These are phyloP conservation scores for Aphanomyces cochlioides DNA, from an alignment of 352 stramenopile genomes.

Conservation along the genomic window DNA sequence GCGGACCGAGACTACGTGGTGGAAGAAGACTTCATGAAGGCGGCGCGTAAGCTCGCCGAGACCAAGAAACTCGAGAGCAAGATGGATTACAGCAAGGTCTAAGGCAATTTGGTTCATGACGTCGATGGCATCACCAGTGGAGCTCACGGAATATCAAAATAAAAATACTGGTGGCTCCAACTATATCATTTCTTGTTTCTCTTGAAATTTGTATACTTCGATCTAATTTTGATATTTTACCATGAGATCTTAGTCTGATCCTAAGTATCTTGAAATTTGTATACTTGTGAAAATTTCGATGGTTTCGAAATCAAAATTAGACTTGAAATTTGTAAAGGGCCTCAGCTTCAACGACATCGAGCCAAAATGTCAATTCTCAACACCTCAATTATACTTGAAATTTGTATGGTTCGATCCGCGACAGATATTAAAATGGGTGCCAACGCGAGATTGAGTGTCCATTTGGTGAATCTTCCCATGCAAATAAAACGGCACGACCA, in stretches of 20 bases:
- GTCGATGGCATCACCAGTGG: background rate
- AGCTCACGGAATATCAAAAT: background rate
- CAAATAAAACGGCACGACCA: slow-evolving; percentile 19
- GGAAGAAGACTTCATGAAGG: slow-evolving; percentile 99
- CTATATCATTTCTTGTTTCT: background rate
- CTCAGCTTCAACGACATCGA: background rate
- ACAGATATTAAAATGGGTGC: no score
- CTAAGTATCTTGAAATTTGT: background rate
- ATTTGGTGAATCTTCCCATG: slow-evolving; percentile 20
- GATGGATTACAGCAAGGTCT: slow-evolving; percentile 99
- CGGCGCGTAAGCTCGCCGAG: slow-evolving; percentile 97
- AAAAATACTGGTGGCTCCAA: no score
- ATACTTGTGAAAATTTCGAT: background rate
- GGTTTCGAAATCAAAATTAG: background rate
- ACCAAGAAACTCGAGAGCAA: slow-evolving; percentile 99
- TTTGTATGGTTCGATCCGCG: background rate
- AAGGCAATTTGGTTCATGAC: slow-evolving; percentile 37
- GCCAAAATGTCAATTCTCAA: background rate
- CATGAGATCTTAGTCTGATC: background rate
- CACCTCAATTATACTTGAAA: background rate
- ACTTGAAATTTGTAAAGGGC: slow-evolving; percentile 14
- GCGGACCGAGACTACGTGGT: slow-evolving; percentile 98
- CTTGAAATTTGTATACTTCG: background rate
- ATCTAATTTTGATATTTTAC: background rate
- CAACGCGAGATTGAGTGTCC: background rate